Evolutionary conservation across 2,329 filamentous ascomycete genomes (phyloP).

Genomic region (Colletotrichum lentis): DNA sequence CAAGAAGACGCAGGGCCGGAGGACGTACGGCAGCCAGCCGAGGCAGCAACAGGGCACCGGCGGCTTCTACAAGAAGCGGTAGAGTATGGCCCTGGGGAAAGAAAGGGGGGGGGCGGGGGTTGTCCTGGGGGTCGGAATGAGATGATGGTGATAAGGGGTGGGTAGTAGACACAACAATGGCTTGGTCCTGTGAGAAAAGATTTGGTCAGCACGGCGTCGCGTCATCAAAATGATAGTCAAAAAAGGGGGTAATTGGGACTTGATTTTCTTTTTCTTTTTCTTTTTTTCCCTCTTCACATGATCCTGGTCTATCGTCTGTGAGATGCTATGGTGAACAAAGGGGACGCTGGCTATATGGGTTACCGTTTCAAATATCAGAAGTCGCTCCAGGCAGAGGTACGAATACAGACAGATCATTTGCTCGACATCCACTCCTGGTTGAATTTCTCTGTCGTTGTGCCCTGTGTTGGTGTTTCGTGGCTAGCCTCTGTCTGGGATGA

Average conservation of each 20-base stretch:
- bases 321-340: neutral
- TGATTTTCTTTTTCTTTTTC: neutral
- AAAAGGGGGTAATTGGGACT: conserved; percentile 32
- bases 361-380: no score
- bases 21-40: conserved; percentile 82
- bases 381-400: no score
- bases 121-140: neutral
- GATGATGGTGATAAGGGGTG: neutral
- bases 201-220: conserved; percentile 30
- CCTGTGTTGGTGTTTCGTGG: no score
- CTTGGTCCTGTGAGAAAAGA: conserved; percentile 13
- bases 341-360: neutral
- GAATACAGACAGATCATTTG: no score
- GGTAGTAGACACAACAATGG: neutral
- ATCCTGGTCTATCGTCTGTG: neutral
- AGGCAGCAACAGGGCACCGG: conserved; percentile 55
- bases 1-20: conserved; percentile 70
- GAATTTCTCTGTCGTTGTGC: no score
- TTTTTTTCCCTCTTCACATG: neutral
- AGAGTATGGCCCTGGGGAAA: neutral
- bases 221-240: conserved; percentile 25
- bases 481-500: no score
- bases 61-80: conserved; percentile 48
- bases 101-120: neutral
- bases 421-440: no score